Evolutionary conservation across 1,139 yeast species (phyloP), one percentile per base, ranked within the genome.

Genomic region (Cylindricascospora bacillispora): DNA sequence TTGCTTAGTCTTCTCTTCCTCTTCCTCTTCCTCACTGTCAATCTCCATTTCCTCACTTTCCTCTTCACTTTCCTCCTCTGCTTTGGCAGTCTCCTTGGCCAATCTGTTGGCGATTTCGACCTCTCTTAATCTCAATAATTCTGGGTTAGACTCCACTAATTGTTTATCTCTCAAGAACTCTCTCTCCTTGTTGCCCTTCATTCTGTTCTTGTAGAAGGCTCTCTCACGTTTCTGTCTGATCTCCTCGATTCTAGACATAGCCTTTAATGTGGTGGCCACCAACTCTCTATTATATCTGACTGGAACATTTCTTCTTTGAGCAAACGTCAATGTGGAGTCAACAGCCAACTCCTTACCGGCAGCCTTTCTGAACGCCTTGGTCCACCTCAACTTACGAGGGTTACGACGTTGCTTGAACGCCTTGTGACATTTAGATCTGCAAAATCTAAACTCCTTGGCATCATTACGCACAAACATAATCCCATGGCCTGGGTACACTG

Each of bases 341-440:
- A 89, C 97, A 28, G 93, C 95, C 67, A 89, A 73, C 58, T 89
- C 99, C 59, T 89, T 89, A 50, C 99, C 99, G 30, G 97, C 97
- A 37, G 97, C 94, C 60, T 89, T 89, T 65, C 99, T 77, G 71
- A 92, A 89, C 1, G 98, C 97, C 61, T 92, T 89, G 37, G 98
- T 89, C 98, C 98, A 89, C 63, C 73, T 79, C 60, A 86, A 76
- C 62, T 89, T 89, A 65, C 99, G 79, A 47, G 99, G 99, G 65
- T 89, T 89, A 62, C 99, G 79, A 68, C 95, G 86, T 67, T 85
- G 93, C 60, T 89, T 89, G 75, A 89, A 89, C 35, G 89, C 80
- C 57, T 85, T 83, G 63, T 89, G 98, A 63, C 99, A 89, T 59
- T 92, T 89, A 41, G 97, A 85, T 58, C 97, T 83, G 58, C 99